phyloP scores from a whole-genome alignment of 441 rosid species.

The Rhodomyrtus psidioides region DNA sequence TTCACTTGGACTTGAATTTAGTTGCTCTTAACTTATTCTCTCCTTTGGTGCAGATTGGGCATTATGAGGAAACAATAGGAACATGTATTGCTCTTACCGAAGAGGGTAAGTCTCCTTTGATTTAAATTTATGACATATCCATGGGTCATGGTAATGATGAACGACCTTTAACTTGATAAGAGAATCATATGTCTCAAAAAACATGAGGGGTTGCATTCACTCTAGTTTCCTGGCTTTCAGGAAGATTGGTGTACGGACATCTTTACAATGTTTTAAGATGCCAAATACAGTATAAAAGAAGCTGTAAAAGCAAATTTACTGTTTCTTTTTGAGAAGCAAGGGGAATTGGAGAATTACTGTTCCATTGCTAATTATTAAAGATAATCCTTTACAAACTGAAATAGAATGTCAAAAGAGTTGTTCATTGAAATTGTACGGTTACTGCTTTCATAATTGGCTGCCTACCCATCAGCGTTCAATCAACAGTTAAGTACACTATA shows the following conservation, averaged over 20 bases:
- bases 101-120: constrained; percentile 28
- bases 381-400: neutral
- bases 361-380: neutral
- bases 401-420: neutral
- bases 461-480: neutral
- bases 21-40: neutral
- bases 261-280: neutral
- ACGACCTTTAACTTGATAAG: neutral
- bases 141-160: neutral
- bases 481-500: neutral
- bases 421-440: neutral
- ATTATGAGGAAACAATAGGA: constrained; percentile 58
- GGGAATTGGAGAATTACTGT: neutral
- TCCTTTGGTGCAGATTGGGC: constrained; percentile 35
- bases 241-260: neutral
- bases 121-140: neutral
- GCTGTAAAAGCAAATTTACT: neutral
- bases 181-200: neutral
- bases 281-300: neutral
- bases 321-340: neutral
- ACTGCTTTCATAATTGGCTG: neutral
- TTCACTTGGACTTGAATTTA: neutral
- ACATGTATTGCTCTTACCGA: constrained; percentile 45
- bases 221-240: neutral
- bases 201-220: neutral